Evolutionary conservation across 2,329 filamentous ascomycete species (phyloP).

Genomic region (Sclerotinia trifoliorum): DNA sequence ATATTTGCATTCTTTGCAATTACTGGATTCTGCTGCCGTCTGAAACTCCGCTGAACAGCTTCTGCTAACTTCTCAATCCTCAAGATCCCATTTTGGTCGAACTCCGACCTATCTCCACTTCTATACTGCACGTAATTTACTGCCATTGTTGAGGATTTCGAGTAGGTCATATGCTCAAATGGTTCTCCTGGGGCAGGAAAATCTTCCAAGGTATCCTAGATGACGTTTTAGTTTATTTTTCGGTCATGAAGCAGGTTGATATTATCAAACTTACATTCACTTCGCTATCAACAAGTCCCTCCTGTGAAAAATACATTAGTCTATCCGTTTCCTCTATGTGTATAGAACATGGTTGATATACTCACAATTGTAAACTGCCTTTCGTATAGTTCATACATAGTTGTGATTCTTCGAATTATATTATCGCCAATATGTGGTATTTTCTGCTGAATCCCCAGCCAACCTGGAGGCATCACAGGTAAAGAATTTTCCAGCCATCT

Average conservation of each 20-base stretch:
- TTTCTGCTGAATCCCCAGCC: constrained; percentile 25
- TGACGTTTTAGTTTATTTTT: neutral
- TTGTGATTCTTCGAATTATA: constrained; percentile 9
- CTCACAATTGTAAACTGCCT: constrained; percentile 1
- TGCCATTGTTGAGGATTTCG: neutral
- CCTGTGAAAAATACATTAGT: neutral
- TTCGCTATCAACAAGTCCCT: neutral
- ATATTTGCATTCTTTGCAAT: constrained; percentile 2
- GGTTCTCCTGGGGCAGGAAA: constrained; percentile 1
- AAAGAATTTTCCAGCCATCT: constrained; percentile 24
- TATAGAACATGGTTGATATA: neutral
- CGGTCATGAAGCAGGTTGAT: neutral
- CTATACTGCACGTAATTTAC: neutral
- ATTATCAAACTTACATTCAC: neutral
- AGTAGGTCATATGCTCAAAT: constrained; percentile 5
- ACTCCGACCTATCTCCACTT: neutral
- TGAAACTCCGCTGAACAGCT: neutral
- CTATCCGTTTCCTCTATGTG: neutral
- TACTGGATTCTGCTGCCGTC: neutral
- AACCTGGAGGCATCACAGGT: neutral
- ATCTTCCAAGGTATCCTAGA: neutral
- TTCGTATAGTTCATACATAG: neutral
- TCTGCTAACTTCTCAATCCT: neutral
- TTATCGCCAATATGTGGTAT: constrained; percentile 22
- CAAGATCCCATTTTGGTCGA: constrained; percentile 1